Conservation (phyloP, 805 yeast species). For the Babjeviella inositovora region DNA sequence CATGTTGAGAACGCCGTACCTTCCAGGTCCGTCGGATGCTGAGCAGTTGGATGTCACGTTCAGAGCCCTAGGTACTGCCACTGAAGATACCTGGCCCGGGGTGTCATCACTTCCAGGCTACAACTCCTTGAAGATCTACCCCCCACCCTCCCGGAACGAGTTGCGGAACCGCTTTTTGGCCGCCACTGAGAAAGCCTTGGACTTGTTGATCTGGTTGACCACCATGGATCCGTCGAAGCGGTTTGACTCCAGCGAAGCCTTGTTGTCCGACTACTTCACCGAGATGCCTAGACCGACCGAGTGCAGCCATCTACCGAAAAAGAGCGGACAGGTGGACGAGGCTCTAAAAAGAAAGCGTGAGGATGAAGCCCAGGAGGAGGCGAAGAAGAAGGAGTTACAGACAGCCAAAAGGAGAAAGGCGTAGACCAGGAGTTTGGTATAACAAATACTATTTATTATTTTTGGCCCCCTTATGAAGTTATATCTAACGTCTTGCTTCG, state of each 20-base stretch:
- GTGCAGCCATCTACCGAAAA: constrained; percentile 46
- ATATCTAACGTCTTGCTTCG: no score
- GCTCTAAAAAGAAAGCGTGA: constrained; percentile 4
- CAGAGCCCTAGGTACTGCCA: constrained; percentile 91
- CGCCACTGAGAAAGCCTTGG: constrained; percentile 75
- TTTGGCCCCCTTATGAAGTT: no score
- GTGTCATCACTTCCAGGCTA: constrained; percentile 69
- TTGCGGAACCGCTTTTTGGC: constrained; percentile 75
- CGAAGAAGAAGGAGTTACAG: no score
- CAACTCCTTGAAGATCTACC: constrained; percentile 58
- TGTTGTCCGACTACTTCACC: constrained; percentile 49
- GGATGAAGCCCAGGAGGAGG: no score
- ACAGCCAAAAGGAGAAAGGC: constrained; percentile 8
- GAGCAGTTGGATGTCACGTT: constrained; percentile 92
- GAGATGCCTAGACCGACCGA: constrained; percentile 67
- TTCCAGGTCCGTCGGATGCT: constrained; percentile 82
- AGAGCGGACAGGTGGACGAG: constrained; percentile 6
- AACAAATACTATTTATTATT: no score
- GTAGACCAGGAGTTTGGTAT: no score
- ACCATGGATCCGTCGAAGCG: constrained; percentile 67
- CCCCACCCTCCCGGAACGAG: constrained; percentile 72
- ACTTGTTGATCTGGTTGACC: constrained; percentile 57
- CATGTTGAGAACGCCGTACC: constrained; percentile 87
- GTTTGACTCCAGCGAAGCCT: constrained; percentile 45
- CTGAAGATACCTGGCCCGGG: constrained; percentile 84